Evolutionary conservation across 768 basidiomycete species (phyloP), one percentile per base, ranked within the genome.

Genomic region (Lentinula sp.): DNA sequence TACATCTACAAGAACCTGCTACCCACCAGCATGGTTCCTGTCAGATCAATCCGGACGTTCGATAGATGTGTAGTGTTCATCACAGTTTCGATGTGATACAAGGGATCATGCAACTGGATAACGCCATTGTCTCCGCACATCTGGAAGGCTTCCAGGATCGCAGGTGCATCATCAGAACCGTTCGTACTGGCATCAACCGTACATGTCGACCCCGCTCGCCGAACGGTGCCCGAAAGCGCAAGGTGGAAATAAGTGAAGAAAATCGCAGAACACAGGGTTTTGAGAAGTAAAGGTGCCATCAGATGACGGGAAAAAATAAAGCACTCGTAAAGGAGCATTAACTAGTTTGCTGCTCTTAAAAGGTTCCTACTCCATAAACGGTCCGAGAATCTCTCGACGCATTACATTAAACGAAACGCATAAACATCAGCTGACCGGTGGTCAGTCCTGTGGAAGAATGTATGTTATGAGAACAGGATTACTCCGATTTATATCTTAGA

Each of bases 21-120:
- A 76, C 73, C 62, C 52, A 76, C 75, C 36, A 76, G 66, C 36
- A 78, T 63, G 12, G 71, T 76, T 13, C 76, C 74, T 33, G 66
- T 64, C 8, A 76, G 63, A 62, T 76, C 72, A 16, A 78, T 66
- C 10, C 67, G 51, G 5, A 73, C 68, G 59, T 77, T 67, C n/a
- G 66, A 50, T 8, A 78, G 65, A 6, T 69, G 67, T 2, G 75
- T 75, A 18, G 74, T 71, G 43, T 72, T 68, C 66, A 73, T 67
- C 0, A 72, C 67, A 32, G 67, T 68, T 49, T 70, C 68, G 48
- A 78, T 72, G 46, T 71, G 73, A 65, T 73, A 78, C 32, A 71
- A 71, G 39, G 68, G 64, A 55, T 72, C 68, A 4, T 67, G 65
- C 43, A 77, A 72, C 8, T 65, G 55, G 37, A 77, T 67, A 41